Evolutionary conservation across 164 flowering plant genomes (phyloP).

Genomic region (Piper betle): DNA sequence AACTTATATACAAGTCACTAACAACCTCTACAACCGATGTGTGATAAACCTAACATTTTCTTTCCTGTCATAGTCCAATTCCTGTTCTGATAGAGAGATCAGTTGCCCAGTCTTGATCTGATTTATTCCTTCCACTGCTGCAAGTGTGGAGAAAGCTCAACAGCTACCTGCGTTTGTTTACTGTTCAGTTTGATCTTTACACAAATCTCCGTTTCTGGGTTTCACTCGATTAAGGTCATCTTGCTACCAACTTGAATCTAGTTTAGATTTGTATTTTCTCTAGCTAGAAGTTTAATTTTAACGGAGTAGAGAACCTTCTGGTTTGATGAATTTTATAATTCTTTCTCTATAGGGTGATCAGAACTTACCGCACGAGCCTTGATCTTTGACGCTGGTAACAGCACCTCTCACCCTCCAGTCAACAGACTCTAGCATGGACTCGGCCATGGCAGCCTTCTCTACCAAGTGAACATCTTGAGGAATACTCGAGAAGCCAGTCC

Average conservation of each 20-base stretch:
- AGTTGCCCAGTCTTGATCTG: constrained; percentile 19
- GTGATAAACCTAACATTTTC: too few species aligned
- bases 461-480: constrained; percentile 14
- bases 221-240: too few species aligned
- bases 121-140: constrained; percentile 28
- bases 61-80: constrained; percentile 23
- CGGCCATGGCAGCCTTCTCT: constrained; percentile 11
- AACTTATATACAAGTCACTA: too few species aligned
- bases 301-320: too few species aligned
- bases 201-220: too few species aligned
- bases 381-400: constrained; percentile 52
- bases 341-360: background rate
- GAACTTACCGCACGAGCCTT: constrained; percentile 54
- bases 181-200: too few species aligned
- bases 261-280: too few species aligned
- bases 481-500: constrained; percentile 1
- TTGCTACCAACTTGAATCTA: too few species aligned
- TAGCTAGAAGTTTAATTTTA: too few species aligned
- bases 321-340: too few species aligned
- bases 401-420: constrained; percentile 69
- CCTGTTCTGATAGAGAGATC: constrained; percentile 28
- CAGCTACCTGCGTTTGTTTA: constrained; percentile 18
- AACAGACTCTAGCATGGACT: constrained; percentile 29
- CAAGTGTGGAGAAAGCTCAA: constrained; percentile 33
- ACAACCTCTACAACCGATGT: too few species aligned